These are phyloP conservation scores for Didymellaceae sp. DNA, from an alignment of 2,329 filamentous ascomycete species.

Conservation along the genomic window DNA sequence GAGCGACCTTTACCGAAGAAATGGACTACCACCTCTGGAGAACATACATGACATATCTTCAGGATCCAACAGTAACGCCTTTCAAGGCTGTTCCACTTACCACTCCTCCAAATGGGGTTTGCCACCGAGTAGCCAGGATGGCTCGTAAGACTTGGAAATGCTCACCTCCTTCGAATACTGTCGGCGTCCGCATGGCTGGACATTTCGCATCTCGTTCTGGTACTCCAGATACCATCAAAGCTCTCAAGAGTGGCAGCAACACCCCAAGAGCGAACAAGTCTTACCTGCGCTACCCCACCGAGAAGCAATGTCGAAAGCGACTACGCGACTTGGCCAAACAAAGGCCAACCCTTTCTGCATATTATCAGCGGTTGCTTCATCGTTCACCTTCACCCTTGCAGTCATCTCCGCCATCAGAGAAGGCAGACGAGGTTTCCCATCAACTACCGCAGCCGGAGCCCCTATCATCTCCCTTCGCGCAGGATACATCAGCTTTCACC, in stretches of 20 bases:
- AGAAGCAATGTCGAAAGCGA: slow-evolving; percentile 64
- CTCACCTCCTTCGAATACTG: slow-evolving; percentile 45
- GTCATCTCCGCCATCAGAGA: slow-evolving; percentile 44
- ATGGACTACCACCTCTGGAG: slow-evolving; percentile 73
- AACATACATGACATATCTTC: slow-evolving; percentile 69
- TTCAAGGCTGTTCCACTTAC: slow-evolving; percentile 72
- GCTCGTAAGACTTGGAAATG: slow-evolving; percentile 67
- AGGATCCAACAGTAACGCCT: slow-evolving; percentile 69
- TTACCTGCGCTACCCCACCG: slow-evolving; percentile 61
- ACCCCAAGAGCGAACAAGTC: slow-evolving; percentile 52
- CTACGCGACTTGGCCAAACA: slow-evolving; percentile 66
- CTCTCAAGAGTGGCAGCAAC: slow-evolving; percentile 53
- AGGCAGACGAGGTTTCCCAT: slow-evolving; percentile 21
- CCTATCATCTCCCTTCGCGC: slow-evolving; percentile 49
- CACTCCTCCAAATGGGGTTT: slow-evolving; percentile 68
- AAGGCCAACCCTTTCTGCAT: slow-evolving; percentile 67
- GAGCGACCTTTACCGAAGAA: slow-evolving; percentile 62
- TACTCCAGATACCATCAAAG: slow-evolving; percentile 54
- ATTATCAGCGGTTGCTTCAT: slow-evolving; percentile 68
- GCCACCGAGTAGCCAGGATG: slow-evolving; percentile 66
- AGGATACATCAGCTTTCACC: slow-evolving; percentile 23
- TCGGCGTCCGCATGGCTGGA: slow-evolving; percentile 24
- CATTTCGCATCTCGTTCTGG: slow-evolving; percentile 38
- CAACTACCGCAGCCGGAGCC: slow-evolving; percentile 37
- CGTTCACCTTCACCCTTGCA: slow-evolving; percentile 66